phyloP scores from a whole-genome alignment of 108 stramenopile genomes.

The Craspedostauros australis region DNA sequence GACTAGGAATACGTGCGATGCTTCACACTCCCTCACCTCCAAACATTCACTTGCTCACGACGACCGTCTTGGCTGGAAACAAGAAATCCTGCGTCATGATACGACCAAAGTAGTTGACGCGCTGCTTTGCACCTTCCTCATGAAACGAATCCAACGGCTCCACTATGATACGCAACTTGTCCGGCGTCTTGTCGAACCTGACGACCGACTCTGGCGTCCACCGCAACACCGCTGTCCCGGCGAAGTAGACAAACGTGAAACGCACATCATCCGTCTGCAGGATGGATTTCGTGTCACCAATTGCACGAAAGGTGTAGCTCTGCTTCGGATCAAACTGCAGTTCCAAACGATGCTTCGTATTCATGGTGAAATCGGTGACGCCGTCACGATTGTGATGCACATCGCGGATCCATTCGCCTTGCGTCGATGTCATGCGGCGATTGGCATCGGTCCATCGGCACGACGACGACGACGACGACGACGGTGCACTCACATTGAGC shows the following conservation, averaged over 20 bases:
- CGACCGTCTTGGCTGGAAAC: too few species aligned
- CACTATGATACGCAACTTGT: constrained; percentile 41
- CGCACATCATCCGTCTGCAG: not conserved
- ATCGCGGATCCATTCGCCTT: constrained; percentile 4
- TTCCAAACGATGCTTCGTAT: not conserved
- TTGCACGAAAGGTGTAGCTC: not conserved
- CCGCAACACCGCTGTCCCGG: constrained; percentile 1
- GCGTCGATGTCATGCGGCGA: constrained; percentile 4
- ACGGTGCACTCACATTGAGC: constrained; percentile 1
- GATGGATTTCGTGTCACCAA: constrained; percentile 2
- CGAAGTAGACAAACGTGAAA: constrained; percentile 7
- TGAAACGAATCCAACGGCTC: constrained; percentile 54
- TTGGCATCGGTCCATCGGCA: not conserved
- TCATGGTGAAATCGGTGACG: constrained; percentile 28
- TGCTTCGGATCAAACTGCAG: not conserved
- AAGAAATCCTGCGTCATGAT: constrained; percentile 46
- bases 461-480: not conserved
- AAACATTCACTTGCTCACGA: too few species aligned
- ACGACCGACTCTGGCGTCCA: not conserved
- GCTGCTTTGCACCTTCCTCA: constrained; percentile 19
- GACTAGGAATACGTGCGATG: too few species aligned
- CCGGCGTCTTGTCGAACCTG: constrained; percentile 1
- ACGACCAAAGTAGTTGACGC: constrained; percentile 34
- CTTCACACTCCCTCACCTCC: too few species aligned
- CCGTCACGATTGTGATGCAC: constrained; percentile 28